phyloP scores from a whole-genome alignment of 2,329 filamentous ascomycete genomes.

The Aaosphaeria arxii region DNA sequence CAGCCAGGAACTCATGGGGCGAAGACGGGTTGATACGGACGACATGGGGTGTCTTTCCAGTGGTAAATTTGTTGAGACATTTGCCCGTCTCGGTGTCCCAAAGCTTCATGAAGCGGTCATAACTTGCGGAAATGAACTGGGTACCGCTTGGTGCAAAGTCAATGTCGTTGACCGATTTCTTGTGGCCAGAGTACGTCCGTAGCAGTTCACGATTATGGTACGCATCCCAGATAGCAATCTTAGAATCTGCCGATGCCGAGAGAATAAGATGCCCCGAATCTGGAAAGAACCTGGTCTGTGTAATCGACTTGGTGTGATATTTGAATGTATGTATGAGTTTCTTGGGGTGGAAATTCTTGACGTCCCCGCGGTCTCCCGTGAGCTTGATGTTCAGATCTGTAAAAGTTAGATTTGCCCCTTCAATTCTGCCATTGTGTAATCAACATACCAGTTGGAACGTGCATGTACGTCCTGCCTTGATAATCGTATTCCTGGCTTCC shows the following conservation, averaged over 20 bases:
- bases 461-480: slow-evolving; percentile 95
- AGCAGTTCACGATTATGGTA: slow-evolving; percentile 87
- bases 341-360: slow-evolving; percentile 91
- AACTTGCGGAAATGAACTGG: slow-evolving; percentile 86
- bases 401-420: slow-evolving; percentile 2
- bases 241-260: slow-evolving; percentile 84
- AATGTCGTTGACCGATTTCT: slow-evolving; percentile 84
- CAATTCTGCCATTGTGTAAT: background rate
- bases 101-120: slow-evolving; percentile 93
- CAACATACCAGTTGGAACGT: slow-evolving; percentile 67
- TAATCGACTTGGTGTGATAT: slow-evolving; percentile 78
- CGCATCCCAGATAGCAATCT: slow-evolving; percentile 90
- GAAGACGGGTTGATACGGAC: slow-evolving; percentile 87
- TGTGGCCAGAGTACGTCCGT: slow-evolving; percentile 87
- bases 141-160: slow-evolving; percentile 80
- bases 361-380: slow-evolving; percentile 72
- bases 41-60: slow-evolving; percentile 92
- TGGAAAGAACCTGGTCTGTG: slow-evolving; percentile 87
- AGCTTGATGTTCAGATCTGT: slow-evolving; percentile 48
- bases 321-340: slow-evolving; percentile 91
- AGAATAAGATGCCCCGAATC: slow-evolving; percentile 82
- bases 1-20: slow-evolving; percentile 86
- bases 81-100: slow-evolving; percentile 97
- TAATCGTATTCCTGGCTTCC: slow-evolving; percentile 84
- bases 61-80: slow-evolving; percentile 84